Evolutionary conservation across 2,329 filamentous ascomycete species (phyloP).

Genomic region (Claviceps monticola): DNA sequence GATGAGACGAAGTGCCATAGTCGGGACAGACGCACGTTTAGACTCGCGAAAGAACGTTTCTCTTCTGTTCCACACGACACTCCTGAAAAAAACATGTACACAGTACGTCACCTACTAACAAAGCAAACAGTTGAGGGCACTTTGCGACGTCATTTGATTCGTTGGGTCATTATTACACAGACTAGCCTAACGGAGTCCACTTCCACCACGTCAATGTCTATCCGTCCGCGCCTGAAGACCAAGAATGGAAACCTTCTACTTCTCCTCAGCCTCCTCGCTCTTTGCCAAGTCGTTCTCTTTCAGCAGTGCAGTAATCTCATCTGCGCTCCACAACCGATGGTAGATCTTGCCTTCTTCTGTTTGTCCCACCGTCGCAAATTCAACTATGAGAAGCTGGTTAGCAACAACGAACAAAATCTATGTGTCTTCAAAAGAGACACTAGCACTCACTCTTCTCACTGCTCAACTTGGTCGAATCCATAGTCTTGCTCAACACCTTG

Average conservation of each 20-base stretch:
- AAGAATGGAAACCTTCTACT: constrained; percentile 22
- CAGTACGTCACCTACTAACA: not conserved
- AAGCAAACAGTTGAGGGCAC: not conserved
- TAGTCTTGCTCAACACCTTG: constrained; percentile 98
- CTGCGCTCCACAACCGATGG: constrained; percentile 91
- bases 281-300: constrained; percentile 95
- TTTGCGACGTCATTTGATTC: constrained; percentile 1
- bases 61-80: not conserved
- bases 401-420: not conserved
- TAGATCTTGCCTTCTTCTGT: constrained; percentile 94
- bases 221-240: constrained; percentile 1
- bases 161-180: constrained; percentile 9
- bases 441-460: constrained; percentile 88
- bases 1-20: not conserved
- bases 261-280: constrained; percentile 58
- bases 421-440: not conserved
- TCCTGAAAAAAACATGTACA: not conserved
- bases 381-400: constrained; percentile 44
- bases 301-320: constrained; percentile 86
- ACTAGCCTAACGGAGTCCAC: constrained; percentile 2
- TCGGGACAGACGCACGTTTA: not conserved
- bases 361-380: constrained; percentile 95
- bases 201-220: constrained; percentile 4
- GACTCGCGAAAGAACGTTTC: not conserved
- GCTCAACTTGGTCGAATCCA: constrained; percentile 98